Conservation (phyloP, 805 yeast genomes). For the Candida berthetii region DNA sequence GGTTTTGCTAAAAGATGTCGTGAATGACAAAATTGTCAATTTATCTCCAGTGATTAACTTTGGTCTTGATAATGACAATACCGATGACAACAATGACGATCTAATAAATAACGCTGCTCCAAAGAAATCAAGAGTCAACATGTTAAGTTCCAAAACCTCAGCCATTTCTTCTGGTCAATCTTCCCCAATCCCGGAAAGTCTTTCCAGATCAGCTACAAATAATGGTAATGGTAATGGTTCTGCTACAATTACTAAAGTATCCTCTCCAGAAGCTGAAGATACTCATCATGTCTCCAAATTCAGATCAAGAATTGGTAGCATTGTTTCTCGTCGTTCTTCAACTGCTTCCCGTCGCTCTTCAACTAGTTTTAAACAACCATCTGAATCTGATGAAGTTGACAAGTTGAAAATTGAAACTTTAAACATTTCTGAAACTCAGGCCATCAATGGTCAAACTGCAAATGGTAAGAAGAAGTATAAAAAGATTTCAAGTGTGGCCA, state of each 20-base stretch:
- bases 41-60: constrained; percentile 23
- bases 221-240: no score
- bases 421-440: constrained; percentile 1
- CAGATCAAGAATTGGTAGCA: constrained; percentile 15
- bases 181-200: no score
- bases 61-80: constrained; percentile 1
- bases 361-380: not conserved
- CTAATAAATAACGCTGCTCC: not conserved
- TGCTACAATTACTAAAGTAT: no score
- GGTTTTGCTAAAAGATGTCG: constrained; percentile 27
- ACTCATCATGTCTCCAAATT: constrained; percentile 14
- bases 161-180: no score
- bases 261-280: constrained; percentile 9
- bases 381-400: no score
- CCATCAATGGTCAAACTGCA: constrained; percentile 2
- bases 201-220: no score
- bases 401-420: constrained; percentile 1
- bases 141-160: no score
- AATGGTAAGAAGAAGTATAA: constrained; percentile 30
- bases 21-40: constrained; percentile 20
- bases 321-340: constrained; percentile 18
- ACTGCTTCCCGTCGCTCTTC: constrained; percentile 12
- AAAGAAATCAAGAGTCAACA: no score
- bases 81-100: constrained; percentile 1
- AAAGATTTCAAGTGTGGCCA: constrained; percentile 47